A percentile compares a stretch with the other conserved stretches of the same genome.
These are phyloP conservation scores for Myxozyma mucilagina DNA, from an alignment of 805 yeast genomes.

Conservation along the genomic window DNA sequence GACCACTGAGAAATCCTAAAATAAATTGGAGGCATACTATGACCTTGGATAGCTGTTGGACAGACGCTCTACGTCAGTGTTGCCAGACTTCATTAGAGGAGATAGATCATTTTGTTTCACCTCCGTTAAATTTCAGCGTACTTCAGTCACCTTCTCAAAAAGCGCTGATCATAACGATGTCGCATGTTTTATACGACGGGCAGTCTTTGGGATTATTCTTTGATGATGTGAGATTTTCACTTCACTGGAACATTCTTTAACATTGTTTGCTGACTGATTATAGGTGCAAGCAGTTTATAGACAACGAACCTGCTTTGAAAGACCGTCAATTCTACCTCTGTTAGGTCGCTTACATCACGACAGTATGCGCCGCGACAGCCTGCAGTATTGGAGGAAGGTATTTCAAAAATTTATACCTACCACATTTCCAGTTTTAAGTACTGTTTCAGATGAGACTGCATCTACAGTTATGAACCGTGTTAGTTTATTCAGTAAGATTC, in stretches of 20 bases:
- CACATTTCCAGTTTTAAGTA: conserved; percentile 3
- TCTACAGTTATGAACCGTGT: not conserved
- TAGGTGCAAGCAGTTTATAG: conserved; percentile 5
- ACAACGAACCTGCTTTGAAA: not conserved
- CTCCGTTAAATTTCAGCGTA: conserved; percentile 7
- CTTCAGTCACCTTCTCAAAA: not conserved
- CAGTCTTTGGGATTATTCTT: conserved; percentile 25
- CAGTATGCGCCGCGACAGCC: not conserved
- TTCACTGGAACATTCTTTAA: not conserved
- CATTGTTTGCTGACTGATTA: not conserved
- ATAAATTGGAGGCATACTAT: not conserved
- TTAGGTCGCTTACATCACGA: conserved; percentile 7
- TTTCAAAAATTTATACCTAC: not conserved
- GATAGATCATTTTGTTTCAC: conserved; percentile 3
- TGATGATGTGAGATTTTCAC: conserved; percentile 12
- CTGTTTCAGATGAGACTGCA: not conserved
- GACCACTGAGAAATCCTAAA: not conserved
- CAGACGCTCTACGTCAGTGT: not conserved
- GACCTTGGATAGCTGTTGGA: conserved; percentile 3
- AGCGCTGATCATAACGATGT: conserved; percentile 11
- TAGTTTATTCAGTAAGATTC: not conserved
- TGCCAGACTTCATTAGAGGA: not conserved
- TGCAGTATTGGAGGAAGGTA: conserved; percentile 5
- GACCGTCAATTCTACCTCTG: conserved; percentile 14
- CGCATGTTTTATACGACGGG: conserved; percentile 30